Evolutionary conservation across 306 rosid species (phyloP).

Genomic region (Erythrophleum fordii): DNA sequence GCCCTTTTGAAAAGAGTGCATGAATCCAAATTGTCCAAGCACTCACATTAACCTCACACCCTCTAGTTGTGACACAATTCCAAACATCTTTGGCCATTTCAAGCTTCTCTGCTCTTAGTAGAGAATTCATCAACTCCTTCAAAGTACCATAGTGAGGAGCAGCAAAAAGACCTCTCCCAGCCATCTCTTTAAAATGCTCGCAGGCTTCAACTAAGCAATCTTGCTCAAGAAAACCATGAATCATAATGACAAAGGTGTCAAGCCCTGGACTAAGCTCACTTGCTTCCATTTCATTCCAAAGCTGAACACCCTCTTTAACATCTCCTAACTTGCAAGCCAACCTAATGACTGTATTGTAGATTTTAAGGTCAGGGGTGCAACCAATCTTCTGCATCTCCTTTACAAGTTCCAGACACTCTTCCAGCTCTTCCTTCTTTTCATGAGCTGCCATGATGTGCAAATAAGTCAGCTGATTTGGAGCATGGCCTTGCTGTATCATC

Average conservation of each 20-base stretch:
- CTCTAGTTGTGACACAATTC: conserved; percentile 62
- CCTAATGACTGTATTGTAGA: conserved; percentile 74
- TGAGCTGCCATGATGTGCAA: conserved; percentile 71
- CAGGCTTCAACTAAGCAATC: conserved; percentile 77
- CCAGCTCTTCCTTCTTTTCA: conserved; percentile 88
- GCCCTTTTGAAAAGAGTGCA: conserved; percentile 79
- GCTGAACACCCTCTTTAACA: conserved; percentile 65
- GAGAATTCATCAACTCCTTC: conserved; percentile 70
- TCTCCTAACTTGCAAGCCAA: conserved; percentile 84
- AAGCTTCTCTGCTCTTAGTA: conserved; percentile 75
- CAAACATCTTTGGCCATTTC: conserved; percentile 86
- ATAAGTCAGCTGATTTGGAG: conserved; percentile 70
- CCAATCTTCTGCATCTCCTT: conserved; percentile 80
- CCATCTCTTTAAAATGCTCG: conserved; percentile 82
- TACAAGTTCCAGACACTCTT: conserved; percentile 76
- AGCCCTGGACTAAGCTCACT: conserved; percentile 61
- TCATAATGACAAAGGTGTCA: conserved; percentile 78
- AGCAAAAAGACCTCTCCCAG: conserved; percentile 69
- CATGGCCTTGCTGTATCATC: conserved; percentile 72
- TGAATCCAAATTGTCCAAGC: conserved; percentile 96
- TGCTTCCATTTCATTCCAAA: conserved; percentile 82
- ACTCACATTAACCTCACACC: conserved; percentile 66
- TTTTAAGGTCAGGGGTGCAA: conserved; percentile 64
- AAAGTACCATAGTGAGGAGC: conserved; percentile 76
- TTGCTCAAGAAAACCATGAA: conserved; percentile 81